A percentile compares a stretch with the other conserved stretches of the same genome.
phyloP scores from a whole-genome alignment of 2,329 filamentous ascomycete species.

The Arthrobotrys iridis region DNA sequence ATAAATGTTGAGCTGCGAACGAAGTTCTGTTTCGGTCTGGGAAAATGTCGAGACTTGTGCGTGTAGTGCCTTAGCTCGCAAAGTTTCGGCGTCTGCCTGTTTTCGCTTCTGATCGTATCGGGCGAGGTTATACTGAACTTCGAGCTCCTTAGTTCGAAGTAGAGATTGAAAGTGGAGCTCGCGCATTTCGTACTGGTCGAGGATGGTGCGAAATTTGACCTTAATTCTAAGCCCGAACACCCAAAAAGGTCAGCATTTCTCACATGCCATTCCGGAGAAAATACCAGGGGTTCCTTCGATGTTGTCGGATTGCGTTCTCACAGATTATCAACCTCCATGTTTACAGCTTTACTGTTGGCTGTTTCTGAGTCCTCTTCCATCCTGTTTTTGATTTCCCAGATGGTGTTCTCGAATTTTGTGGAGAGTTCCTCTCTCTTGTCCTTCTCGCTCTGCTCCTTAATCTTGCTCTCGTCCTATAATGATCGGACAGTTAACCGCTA shows the following conservation, averaged over 20 bases:
- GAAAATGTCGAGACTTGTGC: slow-evolving; percentile 93
- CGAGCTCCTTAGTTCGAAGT: slow-evolving; percentile 92
- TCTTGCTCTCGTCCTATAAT: slow-evolving; percentile 86
- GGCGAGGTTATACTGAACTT: slow-evolving; percentile 90
- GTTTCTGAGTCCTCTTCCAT: slow-evolving; percentile 81
- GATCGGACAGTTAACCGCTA: background rate
- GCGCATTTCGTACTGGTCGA: slow-evolving; percentile 95
- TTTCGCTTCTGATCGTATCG: slow-evolving; percentile 91
- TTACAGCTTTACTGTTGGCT: slow-evolving; percentile 79
- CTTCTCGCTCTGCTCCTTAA: slow-evolving; percentile 84
- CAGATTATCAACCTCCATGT: slow-evolving; percentile 90
- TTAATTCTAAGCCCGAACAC: slow-evolving; percentile 72
- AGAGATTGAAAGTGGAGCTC: slow-evolving; percentile 93
- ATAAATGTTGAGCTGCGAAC: slow-evolving; percentile 96
- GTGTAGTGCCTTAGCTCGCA: slow-evolving; percentile 84
- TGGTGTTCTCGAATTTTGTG: slow-evolving; percentile 58
- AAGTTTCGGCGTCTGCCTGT: slow-evolving; percentile 80
- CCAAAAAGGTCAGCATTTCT: slow-evolving; percentile 15
- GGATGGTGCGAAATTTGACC: slow-evolving; percentile 88
- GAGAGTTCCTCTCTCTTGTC: slow-evolving; percentile 72
- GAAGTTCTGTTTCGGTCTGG: slow-evolving; percentile 91
- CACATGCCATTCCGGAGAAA: background rate
- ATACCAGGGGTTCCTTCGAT: background rate
- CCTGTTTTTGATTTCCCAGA: slow-evolving; percentile 58
- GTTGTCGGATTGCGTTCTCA: slow-evolving; percentile 68